phyloP scores from a whole-genome alignment of 345 rosid species.

The Streptanthus diversifolius region DNA sequence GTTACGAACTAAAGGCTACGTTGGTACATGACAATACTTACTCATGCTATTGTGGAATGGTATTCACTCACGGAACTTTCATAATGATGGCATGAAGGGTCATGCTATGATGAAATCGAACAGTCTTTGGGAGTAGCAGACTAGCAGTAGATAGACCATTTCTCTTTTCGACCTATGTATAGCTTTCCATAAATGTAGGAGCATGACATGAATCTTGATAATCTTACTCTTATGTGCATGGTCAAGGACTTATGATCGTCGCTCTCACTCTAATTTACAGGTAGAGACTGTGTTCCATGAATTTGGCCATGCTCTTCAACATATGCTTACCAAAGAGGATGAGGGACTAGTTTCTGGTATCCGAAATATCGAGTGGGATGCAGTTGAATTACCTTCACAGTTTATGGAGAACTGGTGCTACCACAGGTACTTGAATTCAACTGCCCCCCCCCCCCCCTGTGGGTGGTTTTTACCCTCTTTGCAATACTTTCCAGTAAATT shows the following conservation, averaged over 20 bases:
- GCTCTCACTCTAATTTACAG: slow-evolving; percentile 38
- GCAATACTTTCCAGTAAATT: background rate
- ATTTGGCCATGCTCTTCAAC: slow-evolving; percentile 99
- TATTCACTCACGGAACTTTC: background rate
- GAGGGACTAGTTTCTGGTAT: slow-evolving; percentile 94
- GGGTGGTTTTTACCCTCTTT: background rate
- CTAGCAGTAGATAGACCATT: slow-evolving; percentile 7
- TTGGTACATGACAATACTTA: background rate
- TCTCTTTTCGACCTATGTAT: background rate
- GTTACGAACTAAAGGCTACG: background rate
- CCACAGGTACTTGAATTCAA: slow-evolving; percentile 56
- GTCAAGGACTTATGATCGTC: slow-evolving; percentile 3
- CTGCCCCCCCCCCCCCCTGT: too few relatives aligned
- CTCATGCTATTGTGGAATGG: background rate
- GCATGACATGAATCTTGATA: slow-evolving; percentile 14
- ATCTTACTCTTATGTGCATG: background rate
- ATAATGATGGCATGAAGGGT: slow-evolving; percentile 5
- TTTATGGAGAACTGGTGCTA: slow-evolving; percentile 99
- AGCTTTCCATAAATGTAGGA: slow-evolving; percentile 8
- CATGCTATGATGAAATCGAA: background rate
- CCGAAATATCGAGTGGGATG: slow-evolving; percentile 94
- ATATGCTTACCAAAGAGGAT: slow-evolving; percentile 90
- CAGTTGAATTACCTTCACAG: slow-evolving; percentile 95
- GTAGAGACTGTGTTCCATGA: slow-evolving; percentile 98
- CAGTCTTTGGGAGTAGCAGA: background rate